Evolutionary conservation across 352 stramenopile genomes (phyloP).

Genomic region (Phytophthora cactorum): DNA sequence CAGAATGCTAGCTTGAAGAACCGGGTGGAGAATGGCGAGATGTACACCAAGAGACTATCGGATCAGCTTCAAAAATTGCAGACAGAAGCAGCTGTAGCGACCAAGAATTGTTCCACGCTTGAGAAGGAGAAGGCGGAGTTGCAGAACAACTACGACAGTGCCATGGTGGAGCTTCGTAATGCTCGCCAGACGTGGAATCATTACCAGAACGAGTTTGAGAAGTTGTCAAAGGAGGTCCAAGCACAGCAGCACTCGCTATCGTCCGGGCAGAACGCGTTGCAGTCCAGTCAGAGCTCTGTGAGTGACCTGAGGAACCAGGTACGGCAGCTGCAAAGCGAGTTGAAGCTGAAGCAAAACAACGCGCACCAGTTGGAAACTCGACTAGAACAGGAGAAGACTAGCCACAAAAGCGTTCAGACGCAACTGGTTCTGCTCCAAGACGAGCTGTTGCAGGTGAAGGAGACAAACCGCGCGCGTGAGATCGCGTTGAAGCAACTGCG

Average conservation of each 20-base stretch:
- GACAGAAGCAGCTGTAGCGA: constrained; percentile 39
- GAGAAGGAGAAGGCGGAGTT: constrained; percentile 66
- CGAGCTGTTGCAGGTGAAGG: constrained; percentile 61
- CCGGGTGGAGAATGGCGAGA: constrained; percentile 53
- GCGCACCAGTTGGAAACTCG: constrained; percentile 65
- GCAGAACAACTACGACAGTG: constrained; percentile 59
- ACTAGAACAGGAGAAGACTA: constrained; percentile 71
- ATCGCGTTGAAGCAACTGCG: constrained; percentile 65
- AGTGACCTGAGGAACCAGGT: constrained; percentile 68
- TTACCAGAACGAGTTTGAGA: constrained; percentile 82
- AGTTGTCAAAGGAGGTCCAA: constrained; percentile 66
- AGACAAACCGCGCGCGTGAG: constrained; percentile 57
- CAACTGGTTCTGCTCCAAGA: constrained; percentile 65
- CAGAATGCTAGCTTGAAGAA: constrained; percentile 65
- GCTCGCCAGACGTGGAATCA: constrained; percentile 64
- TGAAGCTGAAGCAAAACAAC: constrained; percentile 58
- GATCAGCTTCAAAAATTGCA: constrained; percentile 63
- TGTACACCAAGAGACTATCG: constrained; percentile 50
- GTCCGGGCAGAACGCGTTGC: constrained; percentile 57
- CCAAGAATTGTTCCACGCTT: constrained; percentile 39
- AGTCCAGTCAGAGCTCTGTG: constrained; percentile 61
- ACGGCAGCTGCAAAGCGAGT: constrained; percentile 66
- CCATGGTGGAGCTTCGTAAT: constrained; percentile 59
- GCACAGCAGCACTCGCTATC: constrained; percentile 67
- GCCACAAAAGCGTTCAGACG: constrained; percentile 62